phyloP scores from a whole-genome alignment of 108 stramenopile species.

The Bacterosira constricta region DNA sequence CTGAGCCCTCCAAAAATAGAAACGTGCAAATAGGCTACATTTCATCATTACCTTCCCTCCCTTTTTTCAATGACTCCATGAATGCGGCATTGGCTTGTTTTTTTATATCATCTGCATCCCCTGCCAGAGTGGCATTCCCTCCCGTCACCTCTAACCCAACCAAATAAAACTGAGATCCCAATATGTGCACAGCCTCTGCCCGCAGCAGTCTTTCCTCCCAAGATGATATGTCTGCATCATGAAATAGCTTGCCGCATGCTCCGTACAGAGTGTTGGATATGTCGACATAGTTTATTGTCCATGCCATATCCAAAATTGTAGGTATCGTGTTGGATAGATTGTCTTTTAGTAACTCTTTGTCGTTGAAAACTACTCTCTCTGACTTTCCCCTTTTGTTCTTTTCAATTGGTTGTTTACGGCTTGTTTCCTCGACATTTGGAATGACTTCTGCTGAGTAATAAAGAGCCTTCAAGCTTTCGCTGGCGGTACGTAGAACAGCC shows the following conservation, averaged over 20 bases:
- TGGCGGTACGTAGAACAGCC: constrained; percentile 23
- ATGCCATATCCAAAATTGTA: constrained; percentile 41
- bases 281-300: constrained; percentile 52
- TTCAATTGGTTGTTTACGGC: background rate
- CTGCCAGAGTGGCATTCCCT: constrained; percentile 18
- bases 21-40: background rate
- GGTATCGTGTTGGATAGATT: constrained; percentile 45
- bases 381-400: background rate
- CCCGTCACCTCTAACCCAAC: constrained; percentile 34
- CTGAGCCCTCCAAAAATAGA: no score
- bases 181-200: constrained; percentile 41
- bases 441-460: constrained; percentile 32
- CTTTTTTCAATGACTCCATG: constrained; percentile 45
- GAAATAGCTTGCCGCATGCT: constrained; percentile 48
- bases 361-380: constrained; percentile 6
- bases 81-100: constrained; percentile 49
- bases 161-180: constrained; percentile 45
- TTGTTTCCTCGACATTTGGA: background rate
- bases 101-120: constrained; percentile 46
- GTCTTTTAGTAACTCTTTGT: constrained; percentile 18
- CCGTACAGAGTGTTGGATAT: constrained; percentile 44
- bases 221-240: constrained; percentile 39
- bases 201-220: constrained; percentile 31
- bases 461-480: constrained; percentile 27
- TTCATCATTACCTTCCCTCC: background rate